Base-by-base conservation (phyloP, 1,284 basidiomycete genomes). In the Austroboletus niveus region DNA sequence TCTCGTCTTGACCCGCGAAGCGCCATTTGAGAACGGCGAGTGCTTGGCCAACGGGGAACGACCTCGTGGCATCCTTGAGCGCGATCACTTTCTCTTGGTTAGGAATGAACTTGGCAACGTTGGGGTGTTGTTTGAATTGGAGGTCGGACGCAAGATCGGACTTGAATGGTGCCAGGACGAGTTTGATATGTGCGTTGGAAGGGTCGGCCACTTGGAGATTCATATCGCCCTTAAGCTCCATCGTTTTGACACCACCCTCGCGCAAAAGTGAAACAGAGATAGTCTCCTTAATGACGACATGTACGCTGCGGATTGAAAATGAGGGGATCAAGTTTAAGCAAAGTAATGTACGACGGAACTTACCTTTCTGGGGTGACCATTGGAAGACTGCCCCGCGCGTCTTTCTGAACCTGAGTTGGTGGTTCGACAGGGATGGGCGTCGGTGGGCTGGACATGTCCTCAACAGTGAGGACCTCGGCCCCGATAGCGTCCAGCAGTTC, bases 91-190 rank as follows among this genome's bases (percentile, higher is more conserved):
- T 83, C 42, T 74, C 73, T 51, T 83, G 72, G 1, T 80, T 80
- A 46, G 87, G 84, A 1, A 75, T 76, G 56, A 94, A 93, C 73
- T 94, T 97, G 61, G 87, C 91, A 7, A 97, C 90, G 56, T 97
- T 90, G 8, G 96, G 95, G 65, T 98, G 95, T 62, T 98, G 94
- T 74, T 98, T 97, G 81, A 95, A 97, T 71, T 95, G 93, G 35
- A 98, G 72, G 45, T 81, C 85, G 50, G 79, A 56, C 42, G 85
- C 81, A 60, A 89, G 85, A 55, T 85, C 80, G 11, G 80, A 76
- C n/a, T 80, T 70, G 35, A 82, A 74, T 1, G 82, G 76, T 2
- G 81, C 73, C 32, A 98, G 80, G 9, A 75, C 73, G 44, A 98
- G 75, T 53, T 83, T 84, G 61, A 98, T 72, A 58, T 91, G 87